Evolutionary conservation across 768 basidiomycete genomes (phyloP), one percentile per base, ranked within the genome.

Genomic region (Psilocybe subaeruginosa): DNA sequence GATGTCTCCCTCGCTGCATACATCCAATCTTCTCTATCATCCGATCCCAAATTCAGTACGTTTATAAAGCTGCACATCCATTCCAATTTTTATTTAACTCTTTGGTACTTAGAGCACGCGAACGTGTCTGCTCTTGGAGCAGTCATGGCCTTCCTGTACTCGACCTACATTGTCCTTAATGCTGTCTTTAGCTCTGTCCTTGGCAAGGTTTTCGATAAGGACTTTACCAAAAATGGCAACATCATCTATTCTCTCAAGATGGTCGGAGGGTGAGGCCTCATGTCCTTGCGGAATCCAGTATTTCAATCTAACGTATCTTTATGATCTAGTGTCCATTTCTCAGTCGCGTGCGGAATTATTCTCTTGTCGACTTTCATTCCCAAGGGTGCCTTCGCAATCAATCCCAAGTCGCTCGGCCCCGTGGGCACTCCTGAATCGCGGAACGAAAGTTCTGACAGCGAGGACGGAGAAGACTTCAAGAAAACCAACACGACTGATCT

Each of bases 1-100:
- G 74, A 75, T 60, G 74, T 74, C 19, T 75, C 74, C 1, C 65
- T 75, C 30, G 73, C 74, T 39, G 74, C 74, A 33, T 75, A 73
- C 60, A 75, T 75, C 29, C 73, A 74, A 53, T 69, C 72, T 9
- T 59, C 68, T 7, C 63, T 75, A 5, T 39, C 37, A 39, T 67
- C 71, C 17, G 70, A 73, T n/a, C 67, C 68, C 1, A 55, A 71
- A 37, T 73, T 69, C 58, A 39, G 72, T 73, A 58, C 35, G 71
- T 58, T 12, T 50, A 8, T 17, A 48, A 6, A 39, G 7, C 33
- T 17, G 4, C 9, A 1, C 17, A 2, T 27, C 2, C n/a, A n/a
- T 52, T 7, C 48, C 3, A 19, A 23, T 23, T 23, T 23, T 23
- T 23, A 23, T 23, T 23, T 23, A 8, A 31, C 52, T 14, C 9